Conservation (phyloP, 208 protist species). For the Polymyxa betae region DNA sequence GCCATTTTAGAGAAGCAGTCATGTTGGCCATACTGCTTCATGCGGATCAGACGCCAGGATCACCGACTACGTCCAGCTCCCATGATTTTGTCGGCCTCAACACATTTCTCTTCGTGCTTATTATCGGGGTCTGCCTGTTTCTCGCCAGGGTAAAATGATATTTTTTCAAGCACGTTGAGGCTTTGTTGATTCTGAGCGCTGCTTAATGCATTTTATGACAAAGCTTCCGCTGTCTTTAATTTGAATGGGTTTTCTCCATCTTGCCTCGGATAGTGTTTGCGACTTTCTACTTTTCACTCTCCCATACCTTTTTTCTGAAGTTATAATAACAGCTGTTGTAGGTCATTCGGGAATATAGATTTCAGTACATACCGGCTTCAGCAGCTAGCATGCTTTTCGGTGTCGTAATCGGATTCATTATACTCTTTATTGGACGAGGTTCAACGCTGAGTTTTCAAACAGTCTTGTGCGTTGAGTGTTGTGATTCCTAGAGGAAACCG, state of each 20-base stretch:
- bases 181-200: too few relatives aligned
- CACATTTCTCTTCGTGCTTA: constrained; percentile 2
- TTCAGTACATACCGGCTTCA: constrained; percentile 53
- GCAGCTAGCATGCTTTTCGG: constrained; percentile 57
- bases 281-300: too few relatives aligned
- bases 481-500: constrained; percentile 30
- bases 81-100: constrained; percentile 50
- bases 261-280: too few relatives aligned
- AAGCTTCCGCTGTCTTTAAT: too few relatives aligned
- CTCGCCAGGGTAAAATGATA: neutral
- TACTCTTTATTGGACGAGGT: constrained; percentile 4
- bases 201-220: too few relatives aligned
- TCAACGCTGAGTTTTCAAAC: neutral
- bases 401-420: constrained; percentile 27
- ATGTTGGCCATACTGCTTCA: neutral
- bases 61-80: neutral
- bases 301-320: too few relatives aligned
- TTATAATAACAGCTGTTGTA: too few relatives aligned
- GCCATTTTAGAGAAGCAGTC: too few relatives aligned
- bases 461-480: neutral
- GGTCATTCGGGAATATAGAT: constrained; percentile 55
- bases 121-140: constrained; percentile 48
- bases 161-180: neutral
- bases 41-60: neutral
- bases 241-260: too few relatives aligned